Conservation (phyloP, 2,329 filamentous ascomycete species). For the Cercospora sesami region DNA sequence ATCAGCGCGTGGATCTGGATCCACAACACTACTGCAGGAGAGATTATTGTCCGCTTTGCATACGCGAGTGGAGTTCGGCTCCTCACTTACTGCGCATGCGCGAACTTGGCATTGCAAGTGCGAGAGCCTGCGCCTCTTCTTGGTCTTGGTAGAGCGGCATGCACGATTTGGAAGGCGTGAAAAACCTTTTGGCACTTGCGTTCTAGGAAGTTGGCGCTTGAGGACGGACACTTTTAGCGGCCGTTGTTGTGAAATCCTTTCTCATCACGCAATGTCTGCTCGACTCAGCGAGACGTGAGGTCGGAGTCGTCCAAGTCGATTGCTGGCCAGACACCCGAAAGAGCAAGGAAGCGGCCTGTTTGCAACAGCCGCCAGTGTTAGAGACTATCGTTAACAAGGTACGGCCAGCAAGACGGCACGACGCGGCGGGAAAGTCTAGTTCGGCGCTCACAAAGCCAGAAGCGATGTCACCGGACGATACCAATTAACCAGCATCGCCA, state of each 20-base stretch:
- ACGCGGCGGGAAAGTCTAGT: constrained; percentile 4
- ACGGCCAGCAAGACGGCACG: constrained; percentile 15
- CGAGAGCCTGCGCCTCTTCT: background rate
- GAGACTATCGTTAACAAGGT: constrained; percentile 11
- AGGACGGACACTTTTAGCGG: background rate
- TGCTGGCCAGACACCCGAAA: background rate
- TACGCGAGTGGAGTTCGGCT: background rate
- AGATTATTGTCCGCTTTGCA: background rate
- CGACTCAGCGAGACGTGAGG: background rate
- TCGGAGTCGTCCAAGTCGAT: background rate
- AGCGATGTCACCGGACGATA: background rate
- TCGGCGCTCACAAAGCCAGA: background rate
- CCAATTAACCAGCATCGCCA: background rate
- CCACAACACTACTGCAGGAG: constrained; percentile 14
- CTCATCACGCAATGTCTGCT: background rate
- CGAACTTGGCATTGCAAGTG: background rate
- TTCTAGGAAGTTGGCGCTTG: background rate
- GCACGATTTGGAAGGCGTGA: background rate
- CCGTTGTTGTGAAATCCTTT: background rate
- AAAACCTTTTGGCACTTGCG: background rate
- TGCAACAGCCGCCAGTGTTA: background rate
- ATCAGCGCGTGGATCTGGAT: background rate
- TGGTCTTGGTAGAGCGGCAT: background rate
- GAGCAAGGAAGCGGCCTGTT: background rate
- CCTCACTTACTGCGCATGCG: background rate